phyloP scores from a whole-genome alignment of 139 green algal species.

The Trebouxia sp. region DNA sequence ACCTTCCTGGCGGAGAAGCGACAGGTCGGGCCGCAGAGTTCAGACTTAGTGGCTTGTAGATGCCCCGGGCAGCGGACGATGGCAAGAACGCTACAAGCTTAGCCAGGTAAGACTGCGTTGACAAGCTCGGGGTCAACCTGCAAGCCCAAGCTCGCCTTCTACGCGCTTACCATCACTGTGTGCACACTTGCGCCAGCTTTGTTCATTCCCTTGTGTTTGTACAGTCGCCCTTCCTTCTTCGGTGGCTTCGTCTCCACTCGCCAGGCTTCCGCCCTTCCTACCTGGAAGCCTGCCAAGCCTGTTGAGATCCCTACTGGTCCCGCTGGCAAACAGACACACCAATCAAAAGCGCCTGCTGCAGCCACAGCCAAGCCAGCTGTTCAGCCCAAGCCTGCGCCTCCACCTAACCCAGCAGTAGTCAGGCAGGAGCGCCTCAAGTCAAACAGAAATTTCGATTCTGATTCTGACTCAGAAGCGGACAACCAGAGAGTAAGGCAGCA shows the following conservation, averaged over 20 bases:
- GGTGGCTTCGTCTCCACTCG: conserved; percentile 10
- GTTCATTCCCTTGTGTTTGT: not conserved
- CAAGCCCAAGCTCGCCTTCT: not conserved
- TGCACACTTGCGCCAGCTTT: not conserved
- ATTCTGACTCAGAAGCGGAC: conserved; percentile 2
- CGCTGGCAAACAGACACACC: not conserved
- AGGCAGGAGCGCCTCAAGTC: conserved; percentile 1
- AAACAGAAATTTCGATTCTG: conserved; percentile 5
- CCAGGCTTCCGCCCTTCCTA: not conserved
- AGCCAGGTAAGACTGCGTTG: too few species aligned
- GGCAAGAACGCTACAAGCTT: too few species aligned
- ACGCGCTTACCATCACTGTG: not conserved
- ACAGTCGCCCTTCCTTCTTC: conserved; percentile 16
- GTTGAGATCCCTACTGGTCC: not conserved
- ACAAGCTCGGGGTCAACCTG: too few species aligned
- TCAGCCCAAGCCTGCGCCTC: not conserved
- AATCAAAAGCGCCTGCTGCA: not conserved
- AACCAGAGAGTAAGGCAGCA: not conserved
- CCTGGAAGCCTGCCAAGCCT: not conserved
- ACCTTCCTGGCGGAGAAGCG: too few species aligned
- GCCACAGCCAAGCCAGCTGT: not conserved
- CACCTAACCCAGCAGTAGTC: not conserved
- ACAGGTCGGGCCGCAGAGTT: too few species aligned
- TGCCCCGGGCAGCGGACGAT: too few species aligned
- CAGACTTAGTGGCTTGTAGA: too few species aligned